Percentiles rank a stretch among this genome's conserved stretches.
Evolutionary conservation across 192 early-diverging fungal species (phyloP).

Genomic region (Chytriomyces sp.): DNA sequence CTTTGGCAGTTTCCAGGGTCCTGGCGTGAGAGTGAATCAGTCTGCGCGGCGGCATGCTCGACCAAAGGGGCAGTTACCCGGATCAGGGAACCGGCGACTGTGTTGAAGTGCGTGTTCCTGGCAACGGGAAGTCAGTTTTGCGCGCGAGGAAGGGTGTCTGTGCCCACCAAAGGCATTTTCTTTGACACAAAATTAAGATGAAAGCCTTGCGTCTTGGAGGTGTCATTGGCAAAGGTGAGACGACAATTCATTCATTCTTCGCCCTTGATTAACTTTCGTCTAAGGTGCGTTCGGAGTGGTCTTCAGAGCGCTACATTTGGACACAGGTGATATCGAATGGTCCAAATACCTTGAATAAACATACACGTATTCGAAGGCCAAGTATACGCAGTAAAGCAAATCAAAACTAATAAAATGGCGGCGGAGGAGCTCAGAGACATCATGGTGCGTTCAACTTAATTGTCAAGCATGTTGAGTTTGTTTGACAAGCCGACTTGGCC

Average conservation of each 20-base stretch:
- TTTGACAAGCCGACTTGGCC: too few species aligned
- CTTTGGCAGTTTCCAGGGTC: conserved; percentile 60
- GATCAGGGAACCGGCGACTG: conserved; percentile 68
- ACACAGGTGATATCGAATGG: conserved; percentile 18
- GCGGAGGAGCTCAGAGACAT: conserved; percentile 38
- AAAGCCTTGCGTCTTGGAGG: conserved; percentile 40
- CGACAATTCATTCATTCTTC: neutral
- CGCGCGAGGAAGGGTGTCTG: neutral
- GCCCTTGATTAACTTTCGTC: neutral
- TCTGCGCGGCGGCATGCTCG: neutral
- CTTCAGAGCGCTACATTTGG: conserved; percentile 44
- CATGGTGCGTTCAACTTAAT: conserved; percentile 36
- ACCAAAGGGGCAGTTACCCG: conserved; percentile 65
- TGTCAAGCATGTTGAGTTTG: neutral
- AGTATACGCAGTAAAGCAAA: conserved; percentile 53
- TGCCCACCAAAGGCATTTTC: conserved; percentile 11
- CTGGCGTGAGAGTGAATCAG: neutral
- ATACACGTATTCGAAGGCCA: conserved; percentile 35
- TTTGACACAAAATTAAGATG: neutral
- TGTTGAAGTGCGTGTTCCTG: conserved; percentile 63
- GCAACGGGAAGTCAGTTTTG: neutral
- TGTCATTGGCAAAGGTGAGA: conserved; percentile 42
- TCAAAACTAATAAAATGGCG: conserved; percentile 38
- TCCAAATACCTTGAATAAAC: too few species aligned
- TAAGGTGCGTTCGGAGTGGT: conserved; percentile 48